Evolutionary conservation across 331 rosid species (phyloP).

Genomic region (Erythrophleum ivorense): DNA sequence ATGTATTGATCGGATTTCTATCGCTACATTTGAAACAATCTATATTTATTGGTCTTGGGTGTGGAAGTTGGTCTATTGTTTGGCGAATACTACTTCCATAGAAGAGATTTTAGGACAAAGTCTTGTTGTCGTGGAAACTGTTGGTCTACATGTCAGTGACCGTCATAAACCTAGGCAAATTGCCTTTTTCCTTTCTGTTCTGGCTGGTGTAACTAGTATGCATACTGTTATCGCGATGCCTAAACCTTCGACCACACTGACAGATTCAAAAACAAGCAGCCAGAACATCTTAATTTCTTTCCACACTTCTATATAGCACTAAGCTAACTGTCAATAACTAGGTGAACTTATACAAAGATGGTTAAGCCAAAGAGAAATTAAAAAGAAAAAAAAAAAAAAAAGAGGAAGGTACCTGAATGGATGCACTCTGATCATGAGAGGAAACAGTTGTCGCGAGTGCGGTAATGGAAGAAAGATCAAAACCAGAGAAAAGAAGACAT

Average conservation of each 20-base stretch:
- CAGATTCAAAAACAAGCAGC: constrained; percentile 19
- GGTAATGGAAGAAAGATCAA: constrained; percentile 32
- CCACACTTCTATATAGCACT: constrained; percentile 21
- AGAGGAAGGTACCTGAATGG: constrained; percentile 66
- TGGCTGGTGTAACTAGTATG: neutral
- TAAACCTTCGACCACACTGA: neutral
- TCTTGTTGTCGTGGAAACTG: constrained; percentile 15
- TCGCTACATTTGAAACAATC: constrained; percentile 14
- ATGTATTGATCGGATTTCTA: constrained; percentile 28
- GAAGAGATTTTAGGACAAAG: neutral
- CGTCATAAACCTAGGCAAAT: neutral
- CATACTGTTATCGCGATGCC: neutral
- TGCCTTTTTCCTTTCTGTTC: neutral
- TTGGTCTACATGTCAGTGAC: neutral
- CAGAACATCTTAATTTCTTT: constrained; percentile 26
- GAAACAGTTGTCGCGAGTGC: constrained; percentile 38
- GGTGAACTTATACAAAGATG: neutral
- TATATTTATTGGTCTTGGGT: neutral
- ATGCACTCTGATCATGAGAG: constrained; percentile 74
- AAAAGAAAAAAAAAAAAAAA: neutral
- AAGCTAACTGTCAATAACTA: constrained; percentile 1
- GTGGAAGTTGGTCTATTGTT: neutral
- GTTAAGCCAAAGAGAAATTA: neutral
- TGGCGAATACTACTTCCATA: constrained; percentile 7
- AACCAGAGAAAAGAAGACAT: constrained; percentile 46